Evolutionary conservation across 2,329 filamentous ascomycete species (phyloP).

Genomic region (Colletotrichum sp.): DNA sequence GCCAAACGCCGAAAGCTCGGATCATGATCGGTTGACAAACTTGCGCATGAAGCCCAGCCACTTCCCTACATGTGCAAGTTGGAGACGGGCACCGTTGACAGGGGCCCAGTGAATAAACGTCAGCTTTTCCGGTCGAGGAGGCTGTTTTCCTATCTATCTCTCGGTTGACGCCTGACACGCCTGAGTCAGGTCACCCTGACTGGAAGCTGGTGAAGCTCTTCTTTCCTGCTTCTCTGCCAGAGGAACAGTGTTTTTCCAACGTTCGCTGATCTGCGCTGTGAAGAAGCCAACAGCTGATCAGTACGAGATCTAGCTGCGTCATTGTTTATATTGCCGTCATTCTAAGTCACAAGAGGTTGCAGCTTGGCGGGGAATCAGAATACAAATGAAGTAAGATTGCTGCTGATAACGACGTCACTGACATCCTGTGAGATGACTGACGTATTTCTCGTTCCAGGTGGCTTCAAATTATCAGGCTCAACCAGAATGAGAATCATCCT

Average conservation of each 20-base stretch:
- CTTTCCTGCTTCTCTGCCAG: fast-evolving
- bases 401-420: background rate
- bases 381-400: background rate
- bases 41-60: background rate
- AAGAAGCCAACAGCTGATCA: background rate
- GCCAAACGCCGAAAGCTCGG: background rate
- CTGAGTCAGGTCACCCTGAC: background rate
- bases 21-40: background rate
- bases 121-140: background rate
- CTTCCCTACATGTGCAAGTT: background rate
- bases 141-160: background rate
- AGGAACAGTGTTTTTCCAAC: background rate
- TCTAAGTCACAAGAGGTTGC: background rate
- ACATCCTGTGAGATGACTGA: background rate
- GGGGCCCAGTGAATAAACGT: background rate
- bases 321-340: background rate
- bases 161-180: background rate
- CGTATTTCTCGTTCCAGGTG: background rate
- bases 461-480: background rate
- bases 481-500: background rate
- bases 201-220: fast-evolving
- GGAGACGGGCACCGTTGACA: background rate
- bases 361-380: background rate
- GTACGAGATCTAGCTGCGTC: background rate
- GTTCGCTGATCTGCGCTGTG: background rate